Evolutionary conservation across 257 asterid species (phyloP).

Genomic region (Coffea canephora): DNA sequence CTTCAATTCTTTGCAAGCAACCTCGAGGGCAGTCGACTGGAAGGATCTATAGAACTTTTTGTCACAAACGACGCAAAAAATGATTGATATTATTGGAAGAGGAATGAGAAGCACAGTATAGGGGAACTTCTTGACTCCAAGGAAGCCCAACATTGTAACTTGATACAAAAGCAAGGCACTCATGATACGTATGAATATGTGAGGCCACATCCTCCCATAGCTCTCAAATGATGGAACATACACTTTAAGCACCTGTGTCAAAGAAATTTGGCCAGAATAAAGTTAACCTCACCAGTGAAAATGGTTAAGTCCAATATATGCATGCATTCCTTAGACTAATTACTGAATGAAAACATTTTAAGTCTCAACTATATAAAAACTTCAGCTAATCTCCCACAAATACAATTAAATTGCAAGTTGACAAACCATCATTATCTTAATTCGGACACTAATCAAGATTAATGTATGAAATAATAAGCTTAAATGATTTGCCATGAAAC

Average conservation of each 20-base stretch:
- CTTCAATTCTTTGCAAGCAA: constrained; percentile 56
- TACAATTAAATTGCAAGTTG: not conserved
- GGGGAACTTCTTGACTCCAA: constrained; percentile 44
- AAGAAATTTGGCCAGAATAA: not conserved
- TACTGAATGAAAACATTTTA: not conserved
- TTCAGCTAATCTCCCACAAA: not conserved
- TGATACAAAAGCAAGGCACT: constrained; percentile 69
- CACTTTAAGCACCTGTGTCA: constrained; percentile 70
- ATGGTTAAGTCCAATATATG: not conserved
- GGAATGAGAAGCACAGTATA: constrained; percentile 53
- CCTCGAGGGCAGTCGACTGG: constrained; percentile 64
- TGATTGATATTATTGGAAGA: constrained; percentile 48
- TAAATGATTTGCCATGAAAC: not conserved
- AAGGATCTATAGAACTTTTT: constrained; percentile 65
- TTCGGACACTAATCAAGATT: not conserved
- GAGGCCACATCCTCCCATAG: constrained; percentile 91
- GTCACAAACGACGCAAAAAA: constrained; percentile 44
- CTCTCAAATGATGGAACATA: constrained; percentile 80
- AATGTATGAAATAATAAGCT: not conserved
- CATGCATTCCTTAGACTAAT: not conserved
- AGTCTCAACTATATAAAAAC: not conserved
- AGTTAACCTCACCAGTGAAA: too few species aligned
- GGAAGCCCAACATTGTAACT: constrained; percentile 76
- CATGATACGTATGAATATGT: constrained; percentile 57
- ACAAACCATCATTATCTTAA: not conserved